Base-by-base conservation (phyloP, 2,329 filamentous ascomycete genomes). In the Simplicillium aogashimaense region DNA sequence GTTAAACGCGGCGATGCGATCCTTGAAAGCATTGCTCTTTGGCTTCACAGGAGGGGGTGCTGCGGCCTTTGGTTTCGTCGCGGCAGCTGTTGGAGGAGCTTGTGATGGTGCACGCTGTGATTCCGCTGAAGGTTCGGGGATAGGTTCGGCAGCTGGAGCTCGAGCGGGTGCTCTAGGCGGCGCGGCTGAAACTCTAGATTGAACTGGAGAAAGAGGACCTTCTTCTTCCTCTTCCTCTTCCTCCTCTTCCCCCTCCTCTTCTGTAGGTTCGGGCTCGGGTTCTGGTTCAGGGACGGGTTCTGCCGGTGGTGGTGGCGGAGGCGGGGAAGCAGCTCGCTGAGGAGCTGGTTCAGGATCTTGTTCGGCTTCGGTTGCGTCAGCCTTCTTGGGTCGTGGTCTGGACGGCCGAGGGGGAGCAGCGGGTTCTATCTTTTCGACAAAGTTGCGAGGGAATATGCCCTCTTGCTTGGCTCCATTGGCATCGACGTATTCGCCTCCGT, bases 1-100 rank as follows among this genome's bases (percentile, higher is more conserved):
- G 63, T 98, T 98, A 67, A 98, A 98, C 35, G 92, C 90, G 29
- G 92, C 92, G 57, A 98, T 95, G 46, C 92, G 85, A 63, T 97
- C 92, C 56, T 78, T 89, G 67, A 98, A 97, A 2, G 92, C 87
- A 54, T 76, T 85, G 35, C 68, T 72, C 10, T 62, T 59, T 20
- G 88, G 86, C 59, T 94, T 95, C 51, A 87, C 86, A 9, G 69
- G 62, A 31, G 85, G 81, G 16, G 79, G 70, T 44, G 76, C 78
- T 41, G 67, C 70, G 40, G 66, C 58, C 51, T 68, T 74, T 9
- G 55, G 43, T 44, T 63, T 64, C 38, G 53, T 44, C 38, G 50
- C 46, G 3, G 71, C 56, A 14, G 60, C 54, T 32, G 65, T 55
- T 42, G 67, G 65, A 35, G 65, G 54, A 28, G 59, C 49, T 37